Conservation (phyloP, 768 basidiomycete species). For the Strobilomyces echinocephalus region DNA sequence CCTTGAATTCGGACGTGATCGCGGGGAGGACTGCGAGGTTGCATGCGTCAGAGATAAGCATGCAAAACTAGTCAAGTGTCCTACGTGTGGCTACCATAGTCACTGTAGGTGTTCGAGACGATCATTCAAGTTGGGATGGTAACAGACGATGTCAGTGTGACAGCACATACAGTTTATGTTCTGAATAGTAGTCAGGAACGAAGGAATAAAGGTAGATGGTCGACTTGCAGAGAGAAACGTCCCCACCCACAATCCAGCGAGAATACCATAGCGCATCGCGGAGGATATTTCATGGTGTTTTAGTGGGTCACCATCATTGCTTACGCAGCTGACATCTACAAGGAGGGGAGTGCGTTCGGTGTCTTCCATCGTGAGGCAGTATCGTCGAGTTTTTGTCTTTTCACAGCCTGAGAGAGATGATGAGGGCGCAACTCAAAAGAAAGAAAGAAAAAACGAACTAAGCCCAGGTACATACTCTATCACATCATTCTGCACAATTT, state of each 20-base stretch:
- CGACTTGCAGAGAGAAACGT: slow-evolving; percentile 60
- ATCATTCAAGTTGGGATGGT: not conserved
- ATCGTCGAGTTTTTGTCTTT: no score
- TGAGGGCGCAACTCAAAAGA: no score
- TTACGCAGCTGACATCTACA: not conserved
- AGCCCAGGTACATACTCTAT: no score
- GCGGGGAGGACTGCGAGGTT: slow-evolving; percentile 8
- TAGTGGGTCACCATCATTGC: not conserved
- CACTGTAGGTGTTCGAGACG: slow-evolving; percentile 1
- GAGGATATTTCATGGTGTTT: slow-evolving; percentile 60
- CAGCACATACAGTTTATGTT: slow-evolving; percentile 2
- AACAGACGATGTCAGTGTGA: not conserved
- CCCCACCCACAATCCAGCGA: slow-evolving; percentile 64
- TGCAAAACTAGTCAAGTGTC: not conserved
- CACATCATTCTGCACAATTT: no score
- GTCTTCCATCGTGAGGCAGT: not conserved
- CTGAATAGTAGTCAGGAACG: not conserved
- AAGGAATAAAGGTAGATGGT: not conserved
- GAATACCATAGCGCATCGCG: slow-evolving; percentile 54
- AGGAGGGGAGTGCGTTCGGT: slow-evolving; percentile 23
- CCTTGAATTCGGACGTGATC: slow-evolving; percentile 23
- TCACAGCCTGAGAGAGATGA: no score
- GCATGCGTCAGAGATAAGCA: not conserved
- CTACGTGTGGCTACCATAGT: slow-evolving; percentile 24
- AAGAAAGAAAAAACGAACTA: no score